Base-by-base conservation (phyloP, 2,329 filamentous ascomycete species). In the Cordyceps militaris region DNA sequence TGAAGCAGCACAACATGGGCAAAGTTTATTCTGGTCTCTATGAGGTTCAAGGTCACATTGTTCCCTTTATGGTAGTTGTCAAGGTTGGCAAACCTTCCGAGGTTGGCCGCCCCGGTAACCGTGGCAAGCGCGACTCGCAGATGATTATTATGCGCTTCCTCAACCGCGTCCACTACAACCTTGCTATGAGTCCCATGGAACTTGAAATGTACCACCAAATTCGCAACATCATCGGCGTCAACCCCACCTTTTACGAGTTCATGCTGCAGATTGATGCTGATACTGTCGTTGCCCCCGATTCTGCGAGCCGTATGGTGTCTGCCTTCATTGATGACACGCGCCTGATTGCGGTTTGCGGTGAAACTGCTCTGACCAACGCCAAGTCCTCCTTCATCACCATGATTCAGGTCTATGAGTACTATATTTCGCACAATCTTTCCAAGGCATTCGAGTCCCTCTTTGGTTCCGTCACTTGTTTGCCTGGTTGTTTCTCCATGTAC, bases 371-470 rank as follows among this genome's bases (percentile, higher is more conserved):
- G 49, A 92, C 87, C 62, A 99, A 99, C 69, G 89, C 91, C 60
- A 97, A 97, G 73, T 82, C 88, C 7, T 97, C 93, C 1, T 91
- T 95, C 68, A 85, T 96, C 64, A 99, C 94, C 53, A 97, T 97
- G 93, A 99, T 99, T 71, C 94, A 99, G 74, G 93, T 99, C 34
- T 99, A 97, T 79, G 93, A 99, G 74, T 99, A 99, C 80, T 99
- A 92, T 78, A 99, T 99, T 67, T 97, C 93, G 53, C 93, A 99
- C 79, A 96, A 97, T 71, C 76, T 99, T 65, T 87, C 89, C 65
- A 97, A 99, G 76, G 94, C 93, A 13, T 99, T 99, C 71, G 93
- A 97, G 74, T 94, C 89, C 75, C 80, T 99, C 66, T 99, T 99
- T 69, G 94, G 93, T 59, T 96, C 90, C 64, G 93, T 99, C 65